Percentiles rank a stretch among this genome's conserved stretches.
Conservation (phyloP, 2,329 filamentous ascomycete species). For the Neofusicoccum sp. region DNA sequence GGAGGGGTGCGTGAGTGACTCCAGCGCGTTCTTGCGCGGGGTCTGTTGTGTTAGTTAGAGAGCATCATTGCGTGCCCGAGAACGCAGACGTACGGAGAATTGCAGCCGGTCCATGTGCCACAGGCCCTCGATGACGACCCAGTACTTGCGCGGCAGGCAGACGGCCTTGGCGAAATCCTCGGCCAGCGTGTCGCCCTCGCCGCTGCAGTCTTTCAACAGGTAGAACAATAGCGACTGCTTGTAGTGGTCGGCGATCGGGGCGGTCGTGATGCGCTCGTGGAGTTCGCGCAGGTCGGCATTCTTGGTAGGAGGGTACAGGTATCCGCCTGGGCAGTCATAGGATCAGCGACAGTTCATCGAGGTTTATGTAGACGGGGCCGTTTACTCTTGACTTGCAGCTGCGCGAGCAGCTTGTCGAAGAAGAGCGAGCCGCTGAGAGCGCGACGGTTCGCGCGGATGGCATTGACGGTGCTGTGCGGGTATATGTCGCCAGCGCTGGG, state of each 20-base stretch:
- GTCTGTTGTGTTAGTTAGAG: constrained; percentile 4
- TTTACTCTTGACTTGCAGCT: constrained; percentile 69
- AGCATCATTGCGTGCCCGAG: constrained; percentile 37
- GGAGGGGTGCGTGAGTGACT: constrained; percentile 75
- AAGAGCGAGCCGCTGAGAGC: constrained; percentile 69
- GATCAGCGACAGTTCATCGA: neutral
- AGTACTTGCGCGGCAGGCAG: constrained; percentile 72
- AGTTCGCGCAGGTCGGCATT: constrained; percentile 66
- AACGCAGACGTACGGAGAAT: constrained; percentile 47
- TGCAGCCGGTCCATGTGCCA: constrained; percentile 76
- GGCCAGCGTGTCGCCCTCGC: constrained; percentile 48
- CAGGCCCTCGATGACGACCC: constrained; percentile 76
- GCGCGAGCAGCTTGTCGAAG: constrained; percentile 72
- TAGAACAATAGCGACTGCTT: constrained; percentile 84
- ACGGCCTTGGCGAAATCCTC: constrained; percentile 60
- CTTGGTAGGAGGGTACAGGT: constrained; percentile 71
- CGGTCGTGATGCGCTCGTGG: constrained; percentile 67
- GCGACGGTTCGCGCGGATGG: constrained; percentile 66
- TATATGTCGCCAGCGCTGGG: neutral
- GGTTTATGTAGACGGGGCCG: neutral
- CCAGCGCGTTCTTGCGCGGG: constrained; percentile 53
- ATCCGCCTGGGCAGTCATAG: constrained; percentile 45
- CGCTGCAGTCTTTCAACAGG: constrained; percentile 68
- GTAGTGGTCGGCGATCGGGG: constrained; percentile 66
- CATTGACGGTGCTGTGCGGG: constrained; percentile 54